These are phyloP conservation scores for Lasiosphaeria hispida DNA, from an alignment of 495 filamentous ascomycete genomes.

Conservation along the genomic window DNA sequence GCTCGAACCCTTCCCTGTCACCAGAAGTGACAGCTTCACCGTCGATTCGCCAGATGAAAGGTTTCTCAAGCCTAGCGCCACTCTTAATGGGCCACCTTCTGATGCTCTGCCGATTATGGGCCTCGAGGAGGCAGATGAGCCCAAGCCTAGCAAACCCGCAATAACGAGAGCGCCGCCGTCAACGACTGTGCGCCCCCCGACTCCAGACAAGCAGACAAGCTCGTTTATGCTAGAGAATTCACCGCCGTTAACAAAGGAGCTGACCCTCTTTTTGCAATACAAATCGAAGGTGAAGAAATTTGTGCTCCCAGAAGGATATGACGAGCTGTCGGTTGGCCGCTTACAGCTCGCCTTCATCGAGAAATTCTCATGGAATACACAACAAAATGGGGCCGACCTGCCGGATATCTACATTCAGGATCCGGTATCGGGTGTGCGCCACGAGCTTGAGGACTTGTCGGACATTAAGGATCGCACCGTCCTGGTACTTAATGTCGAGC, in stretches of 20 bases:
- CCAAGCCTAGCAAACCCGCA: constrained; percentile 23
- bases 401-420: constrained; percentile 99
- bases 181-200: constrained; percentile 25
- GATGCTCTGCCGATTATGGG: constrained; percentile 38
- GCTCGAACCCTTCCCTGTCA: constrained; percentile 34
- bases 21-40: constrained; percentile 44
- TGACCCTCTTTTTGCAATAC: constrained; percentile 96
- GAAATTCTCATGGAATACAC: constrained; percentile 97
- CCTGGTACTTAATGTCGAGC: constrained; percentile 88
- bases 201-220: constrained; percentile 41
- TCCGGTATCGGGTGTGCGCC: constrained; percentile 86
- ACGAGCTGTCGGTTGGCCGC: constrained; percentile 78
- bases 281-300: constrained; percentile 97
- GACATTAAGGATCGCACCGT: constrained; percentile 96
- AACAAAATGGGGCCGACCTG: constrained; percentile 86
- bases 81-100: constrained; percentile 48
- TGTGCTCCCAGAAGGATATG: constrained; percentile 77
- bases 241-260: constrained; percentile 77
- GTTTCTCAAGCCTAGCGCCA: constrained; percentile 48
- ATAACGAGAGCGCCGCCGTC: constrained; percentile 14
- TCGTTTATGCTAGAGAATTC: constrained; percentile 56
- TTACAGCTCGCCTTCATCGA: constrained; percentile 98
- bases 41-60: constrained; percentile 62
- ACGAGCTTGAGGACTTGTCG: constrained; percentile 90
- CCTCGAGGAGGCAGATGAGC: constrained; percentile 31